Evolutionary conservation across 1,284 basidiomycete genomes (phyloP), one percentile per base, ranked within the genome.

Genomic region (Sanguinoderma infundibulare): DNA sequence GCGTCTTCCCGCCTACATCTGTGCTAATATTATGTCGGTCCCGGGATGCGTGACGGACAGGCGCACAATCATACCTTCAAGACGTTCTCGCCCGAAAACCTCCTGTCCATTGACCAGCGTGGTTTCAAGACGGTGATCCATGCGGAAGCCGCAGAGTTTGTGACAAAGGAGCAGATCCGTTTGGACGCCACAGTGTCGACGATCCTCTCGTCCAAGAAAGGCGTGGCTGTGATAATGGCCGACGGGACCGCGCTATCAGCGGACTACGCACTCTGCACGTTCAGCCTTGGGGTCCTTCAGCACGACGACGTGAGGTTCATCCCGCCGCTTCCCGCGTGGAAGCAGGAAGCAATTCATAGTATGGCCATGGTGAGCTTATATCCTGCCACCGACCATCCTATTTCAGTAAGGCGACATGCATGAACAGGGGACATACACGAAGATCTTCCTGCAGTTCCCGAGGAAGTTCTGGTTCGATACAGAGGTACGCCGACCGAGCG

Each of bases 391-490:
- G n/a, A n/a, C n/a, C n/a, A n/a, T n/a, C n/a, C n/a, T n/a, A n/a
- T n/a, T n/a, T n/a, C n/a, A n/a, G n/a, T n/a, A n/a, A n/a, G n/a
- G n/a, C n/a, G n/a, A n/a, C n/a, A n/a, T n/a, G 20, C 5, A 10
- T 26, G 12, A 22, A 9, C 38, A 83, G 81, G 80, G 79, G 1
- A 87, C 82, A 2, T 91, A 88, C 68, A 89, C 88, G 4, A 91
- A 90, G 74, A 88, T 91, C 50, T 91, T 90, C 72, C 67, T 90
- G 47, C 80, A 86, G 62, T 91, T 90, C 68, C 78, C 83, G 0
- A 69, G 81, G 58, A 86, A 85, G 42, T 91, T 91, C 70, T 91
- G 89, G 89, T 87, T 87, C 61, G 79, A 86, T 40, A 85, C 85
- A 0, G 79, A 90, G 81, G 87, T 85, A 44, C 5, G 63, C 39